Percentiles rank a stretch among this genome's conserved stretches.
Conservation (phyloP, 176 grass and related monocot species). For the Elymus sibiricus region DNA sequence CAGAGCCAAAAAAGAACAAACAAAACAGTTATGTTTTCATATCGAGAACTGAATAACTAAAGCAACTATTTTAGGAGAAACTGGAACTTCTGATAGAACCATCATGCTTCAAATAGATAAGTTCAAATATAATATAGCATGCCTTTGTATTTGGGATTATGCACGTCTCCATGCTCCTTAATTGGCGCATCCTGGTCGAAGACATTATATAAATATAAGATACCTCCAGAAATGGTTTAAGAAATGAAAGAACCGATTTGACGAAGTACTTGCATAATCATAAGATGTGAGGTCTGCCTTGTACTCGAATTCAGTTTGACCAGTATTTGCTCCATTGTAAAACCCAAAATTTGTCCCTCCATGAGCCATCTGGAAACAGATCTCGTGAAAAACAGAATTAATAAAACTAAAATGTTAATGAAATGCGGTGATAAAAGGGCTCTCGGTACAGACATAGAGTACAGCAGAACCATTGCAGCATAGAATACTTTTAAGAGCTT, state of each 20-base stretch:
- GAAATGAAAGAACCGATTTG: background rate
- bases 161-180: constrained; percentile 85
- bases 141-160: constrained; percentile 93
- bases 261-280: constrained; percentile 69
- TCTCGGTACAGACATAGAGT: constrained; percentile 81
- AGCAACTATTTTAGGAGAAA: background rate
- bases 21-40: background rate
- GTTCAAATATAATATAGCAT: constrained; percentile 18
- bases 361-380: constrained; percentile 90
- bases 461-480: constrained; percentile 85
- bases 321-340: constrained; percentile 97
- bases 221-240: constrained; percentile 10
- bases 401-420: constrained; percentile 15
- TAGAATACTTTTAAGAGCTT: constrained; percentile 68
- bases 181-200: constrained; percentile 86
- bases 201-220: constrained; percentile 31
- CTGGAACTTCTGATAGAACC: background rate
- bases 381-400: constrained; percentile 31
- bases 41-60: background rate
- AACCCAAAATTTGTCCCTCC: constrained; percentile 97
- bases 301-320: constrained; percentile 81
- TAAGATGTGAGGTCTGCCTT: constrained; percentile 92
- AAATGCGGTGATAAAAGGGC: constrained; percentile 30
- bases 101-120: constrained; percentile 22
- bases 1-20: background rate